Percentiles rank a stretch among this genome's conserved stretches.
phyloP scores from a whole-genome alignment of 2,329 filamentous ascomycete genomes.

The Talaromyces sp. region DNA sequence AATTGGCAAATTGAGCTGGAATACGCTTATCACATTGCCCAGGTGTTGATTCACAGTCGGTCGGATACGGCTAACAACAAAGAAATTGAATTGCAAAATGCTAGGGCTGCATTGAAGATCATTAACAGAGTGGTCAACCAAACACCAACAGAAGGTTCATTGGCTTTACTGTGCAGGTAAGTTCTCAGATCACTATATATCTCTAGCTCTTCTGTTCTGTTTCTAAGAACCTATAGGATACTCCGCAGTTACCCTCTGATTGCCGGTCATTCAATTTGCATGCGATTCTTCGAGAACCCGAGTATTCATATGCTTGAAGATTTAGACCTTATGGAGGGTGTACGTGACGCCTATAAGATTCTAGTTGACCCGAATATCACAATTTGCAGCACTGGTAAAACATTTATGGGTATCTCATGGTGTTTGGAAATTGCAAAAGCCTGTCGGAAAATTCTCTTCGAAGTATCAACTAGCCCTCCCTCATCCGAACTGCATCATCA shows the following conservation, averaged over 20 bases:
- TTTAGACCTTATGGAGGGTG: background rate
- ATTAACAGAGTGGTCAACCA: background rate
- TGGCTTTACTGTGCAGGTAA: background rate
- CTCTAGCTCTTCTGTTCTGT: background rate
- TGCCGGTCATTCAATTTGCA: background rate
- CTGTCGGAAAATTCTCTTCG: background rate
- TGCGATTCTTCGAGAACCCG: constrained; percentile 6
- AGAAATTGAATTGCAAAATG: background rate
- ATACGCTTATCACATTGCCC: background rate
- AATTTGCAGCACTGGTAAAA: background rate
- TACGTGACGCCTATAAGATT: background rate
- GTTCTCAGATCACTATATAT: background rate
- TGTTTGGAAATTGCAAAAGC: background rate
- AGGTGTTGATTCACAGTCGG: background rate
- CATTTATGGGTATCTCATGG: background rate
- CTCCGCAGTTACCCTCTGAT: constrained; percentile 1
- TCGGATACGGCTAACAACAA: background rate
- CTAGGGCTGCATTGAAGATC: background rate
- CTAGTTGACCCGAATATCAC: background rate
- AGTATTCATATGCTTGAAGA: constrained; percentile 4
- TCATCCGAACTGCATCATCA: background rate
- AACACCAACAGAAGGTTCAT: background rate
- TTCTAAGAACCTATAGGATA: background rate
- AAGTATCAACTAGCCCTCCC: background rate
- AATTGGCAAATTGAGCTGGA: background rate